phyloP scores from a whole-genome alignment of 805 yeast species.

The Monosporozyma yasuniensis region DNA sequence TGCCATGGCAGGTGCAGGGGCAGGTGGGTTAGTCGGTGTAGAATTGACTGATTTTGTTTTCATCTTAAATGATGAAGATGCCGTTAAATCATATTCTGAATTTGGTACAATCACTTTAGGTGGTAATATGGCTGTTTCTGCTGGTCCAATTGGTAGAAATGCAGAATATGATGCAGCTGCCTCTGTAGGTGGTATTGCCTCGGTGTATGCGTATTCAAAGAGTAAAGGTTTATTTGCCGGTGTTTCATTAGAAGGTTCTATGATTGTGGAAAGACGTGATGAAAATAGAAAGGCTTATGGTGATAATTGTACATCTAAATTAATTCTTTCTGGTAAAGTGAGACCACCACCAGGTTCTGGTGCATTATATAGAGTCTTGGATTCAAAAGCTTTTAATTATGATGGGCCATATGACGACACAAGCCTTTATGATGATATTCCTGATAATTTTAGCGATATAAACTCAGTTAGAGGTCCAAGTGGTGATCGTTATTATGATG shows the following conservation, averaged over 20 bases:
- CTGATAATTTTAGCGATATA: slow-evolving; percentile 33
- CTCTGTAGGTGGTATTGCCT: slow-evolving; percentile 74
- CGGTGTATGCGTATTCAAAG: slow-evolving; percentile 88
- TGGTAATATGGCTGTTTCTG: slow-evolving; percentile 91
- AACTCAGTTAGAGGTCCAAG: neutral
- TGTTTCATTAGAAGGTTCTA: slow-evolving; percentile 93
- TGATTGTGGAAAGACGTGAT: slow-evolving; percentile 92
- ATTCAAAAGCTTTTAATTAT: slow-evolving; percentile 68
- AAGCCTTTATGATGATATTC: slow-evolving; percentile 49
- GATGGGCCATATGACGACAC: slow-evolving; percentile 39
- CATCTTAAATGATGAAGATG: slow-evolving; percentile 76
- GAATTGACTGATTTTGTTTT: slow-evolving; percentile 95
- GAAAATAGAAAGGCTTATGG: slow-evolving; percentile 95
- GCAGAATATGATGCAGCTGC: slow-evolving; percentile 98
- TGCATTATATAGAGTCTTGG: slow-evolving; percentile 73
- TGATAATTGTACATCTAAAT: slow-evolving; percentile 71
- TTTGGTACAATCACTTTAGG: slow-evolving; percentile 91
- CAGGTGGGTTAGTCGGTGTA: slow-evolving; percentile 95
- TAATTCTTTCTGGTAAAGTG: slow-evolving; percentile 73
- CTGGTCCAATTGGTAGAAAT: slow-evolving; percentile 94
- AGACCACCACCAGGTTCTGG: slow-evolving; percentile 88
- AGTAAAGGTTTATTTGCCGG: slow-evolving; percentile 98
- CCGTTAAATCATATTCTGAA: slow-evolving; percentile 90
- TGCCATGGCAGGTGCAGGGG: slow-evolving; percentile 97
- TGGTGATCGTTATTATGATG: slow-evolving; percentile 4